phyloP scores from a whole-genome alignment of 2,329 filamentous ascomycete species.

The Myriosclerotinia curreyana region DNA sequence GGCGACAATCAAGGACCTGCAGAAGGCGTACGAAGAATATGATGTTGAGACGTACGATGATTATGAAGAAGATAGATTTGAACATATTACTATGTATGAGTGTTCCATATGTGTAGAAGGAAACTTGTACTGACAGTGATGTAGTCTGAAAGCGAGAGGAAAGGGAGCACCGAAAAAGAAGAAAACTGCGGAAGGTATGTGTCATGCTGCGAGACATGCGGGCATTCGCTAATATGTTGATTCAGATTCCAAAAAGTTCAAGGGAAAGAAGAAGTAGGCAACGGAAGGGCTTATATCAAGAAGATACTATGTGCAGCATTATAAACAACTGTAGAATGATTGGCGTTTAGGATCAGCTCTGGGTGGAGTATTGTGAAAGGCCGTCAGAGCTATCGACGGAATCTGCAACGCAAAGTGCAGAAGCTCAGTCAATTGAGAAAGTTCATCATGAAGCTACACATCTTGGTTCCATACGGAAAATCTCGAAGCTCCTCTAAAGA shows the following conservation, averaged over 20 bases:
- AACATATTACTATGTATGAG: constrained; percentile 20
- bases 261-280: constrained; percentile 46
- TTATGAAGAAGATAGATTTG: constrained; percentile 70
- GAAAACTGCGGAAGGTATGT: constrained; percentile 51
- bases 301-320: constrained; percentile 30
- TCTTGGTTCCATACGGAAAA: neutral
- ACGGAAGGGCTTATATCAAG: constrained; percentile 23
- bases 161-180: constrained; percentile 93
- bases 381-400: neutral
- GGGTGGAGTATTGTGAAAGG: neutral
- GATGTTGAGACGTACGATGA: constrained; percentile 57
- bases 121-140: constrained; percentile 46
- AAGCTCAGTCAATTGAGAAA: constrained; percentile 16
- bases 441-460: neutral
- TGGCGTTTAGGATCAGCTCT: constrained; percentile 33
- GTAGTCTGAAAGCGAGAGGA: constrained; percentile 71
- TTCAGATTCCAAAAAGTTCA: constrained; percentile 47
- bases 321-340: constrained; percentile 33
- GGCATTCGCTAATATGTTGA: constrained; percentile 2
- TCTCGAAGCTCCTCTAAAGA: neutral
- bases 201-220: neutral
- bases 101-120: constrained; percentile 54
- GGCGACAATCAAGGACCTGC: constrained; percentile 65
- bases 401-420: neutral
- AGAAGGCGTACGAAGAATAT: constrained; percentile 54